These are phyloP conservation scores for Curvularia sp. DNA, from an alignment of 2,329 filamentous ascomycete genomes.

Conservation along the genomic window DNA sequence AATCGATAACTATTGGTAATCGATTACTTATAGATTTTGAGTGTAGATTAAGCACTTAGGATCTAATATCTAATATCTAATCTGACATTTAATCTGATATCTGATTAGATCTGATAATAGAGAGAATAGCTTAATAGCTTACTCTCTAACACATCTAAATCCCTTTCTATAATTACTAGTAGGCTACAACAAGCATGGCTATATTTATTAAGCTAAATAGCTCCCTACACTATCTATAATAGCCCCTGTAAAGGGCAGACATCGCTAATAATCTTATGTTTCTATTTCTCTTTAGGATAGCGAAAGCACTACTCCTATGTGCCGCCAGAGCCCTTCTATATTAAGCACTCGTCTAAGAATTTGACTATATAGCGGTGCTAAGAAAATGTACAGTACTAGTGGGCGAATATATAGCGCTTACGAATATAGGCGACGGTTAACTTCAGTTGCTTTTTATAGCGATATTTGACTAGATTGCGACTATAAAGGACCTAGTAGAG, in stretches of 20 bases:
- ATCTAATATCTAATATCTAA: too few relatives aligned
- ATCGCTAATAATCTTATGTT: background rate
- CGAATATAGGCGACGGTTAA: background rate
- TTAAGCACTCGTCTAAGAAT: background rate
- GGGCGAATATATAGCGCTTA: background rate
- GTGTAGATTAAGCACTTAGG: too few relatives aligned
- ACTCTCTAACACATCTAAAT: too few relatives aligned
- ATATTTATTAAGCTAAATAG: background rate
- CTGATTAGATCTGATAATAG: too few relatives aligned
- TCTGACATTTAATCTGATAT: too few relatives aligned
- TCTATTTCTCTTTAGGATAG: background rate
- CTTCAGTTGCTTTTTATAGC: background rate
- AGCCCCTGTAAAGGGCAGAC: background rate
- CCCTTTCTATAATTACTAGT: background rate
- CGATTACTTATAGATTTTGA: too few relatives aligned
- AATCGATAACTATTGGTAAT: too few relatives aligned
- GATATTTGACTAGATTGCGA: background rate
- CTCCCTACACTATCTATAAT: background rate
- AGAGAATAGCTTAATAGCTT: too few relatives aligned
- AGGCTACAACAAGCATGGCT: background rate
- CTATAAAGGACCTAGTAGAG: background rate
- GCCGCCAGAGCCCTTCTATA: background rate
- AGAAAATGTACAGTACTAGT: background rate
- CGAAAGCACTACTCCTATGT: background rate
- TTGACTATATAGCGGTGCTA: background rate